phyloP scores from a whole-genome alignment of 805 yeast species.

The Pichia ethanolica region DNA sequence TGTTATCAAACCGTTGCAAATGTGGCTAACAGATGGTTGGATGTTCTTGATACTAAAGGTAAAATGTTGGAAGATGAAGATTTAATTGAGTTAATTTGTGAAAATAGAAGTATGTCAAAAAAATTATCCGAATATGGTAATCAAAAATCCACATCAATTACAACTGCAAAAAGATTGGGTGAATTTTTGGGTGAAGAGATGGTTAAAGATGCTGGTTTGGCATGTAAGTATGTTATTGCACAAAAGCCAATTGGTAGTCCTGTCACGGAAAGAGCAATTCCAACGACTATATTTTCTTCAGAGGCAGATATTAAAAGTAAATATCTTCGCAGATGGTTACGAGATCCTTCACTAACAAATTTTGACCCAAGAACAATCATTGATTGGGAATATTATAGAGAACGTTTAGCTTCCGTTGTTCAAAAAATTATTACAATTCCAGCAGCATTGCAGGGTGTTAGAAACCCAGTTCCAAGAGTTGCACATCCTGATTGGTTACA shows the following conservation, averaged over 20 bases:
- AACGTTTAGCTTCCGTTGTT: slow-evolving; percentile 84
- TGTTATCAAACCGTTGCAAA: slow-evolving; percentile 87
- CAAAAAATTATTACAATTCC: slow-evolving; percentile 96
- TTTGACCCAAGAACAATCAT: slow-evolving; percentile 85
- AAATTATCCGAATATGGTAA: slow-evolving; percentile 80
- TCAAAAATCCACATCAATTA: slow-evolving; percentile 91
- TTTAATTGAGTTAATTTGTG: slow-evolving; percentile 89
- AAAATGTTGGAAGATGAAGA: slow-evolving; percentile 87
- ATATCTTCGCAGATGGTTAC: slow-evolving; percentile 80
- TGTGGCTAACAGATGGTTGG: slow-evolving; percentile 94
- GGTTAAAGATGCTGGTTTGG: slow-evolving; percentile 94
- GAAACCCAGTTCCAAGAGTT: slow-evolving; percentile 92
- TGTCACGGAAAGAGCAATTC: slow-evolving; percentile 92
- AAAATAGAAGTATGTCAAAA: slow-evolving; percentile 91
- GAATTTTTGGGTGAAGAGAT: slow-evolving; percentile 93
- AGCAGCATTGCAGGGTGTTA: slow-evolving; percentile 84
- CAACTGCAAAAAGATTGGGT: slow-evolving; percentile 89
- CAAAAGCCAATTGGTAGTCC: slow-evolving; percentile 78
- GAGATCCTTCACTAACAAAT: slow-evolving; percentile 64
- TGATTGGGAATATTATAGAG: slow-evolving; percentile 91
- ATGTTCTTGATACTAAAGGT: slow-evolving; percentile 84
- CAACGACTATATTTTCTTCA: slow-evolving; percentile 91
- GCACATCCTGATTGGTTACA: slow-evolving; percentile 91
- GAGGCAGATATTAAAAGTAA: slow-evolving; percentile 61
- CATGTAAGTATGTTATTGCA: slow-evolving; percentile 89